Evolutionary conservation across 371 early-diverging fungal genomes (phyloP).

Genomic region (Fennellomyces sp.): DNA sequence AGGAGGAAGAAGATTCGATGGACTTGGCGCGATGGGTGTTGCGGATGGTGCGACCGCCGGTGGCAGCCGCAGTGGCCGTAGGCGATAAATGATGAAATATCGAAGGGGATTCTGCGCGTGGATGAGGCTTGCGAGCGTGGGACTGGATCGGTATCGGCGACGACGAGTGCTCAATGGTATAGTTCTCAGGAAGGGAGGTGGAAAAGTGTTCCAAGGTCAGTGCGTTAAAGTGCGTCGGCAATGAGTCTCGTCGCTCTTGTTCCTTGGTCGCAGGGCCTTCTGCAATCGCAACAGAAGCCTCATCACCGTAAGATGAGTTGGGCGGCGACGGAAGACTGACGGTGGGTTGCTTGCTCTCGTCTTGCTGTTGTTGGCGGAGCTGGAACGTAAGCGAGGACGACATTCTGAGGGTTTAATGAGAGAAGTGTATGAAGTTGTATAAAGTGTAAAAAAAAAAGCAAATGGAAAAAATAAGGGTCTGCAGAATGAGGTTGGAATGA

Average conservation of each 20-base stretch:
- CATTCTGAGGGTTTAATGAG: slow-evolving; percentile 23
- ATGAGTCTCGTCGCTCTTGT: slow-evolving; percentile 15
- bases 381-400: slow-evolving; percentile 49
- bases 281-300: slow-evolving; percentile 3
- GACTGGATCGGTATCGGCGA: slow-evolving; percentile 18
- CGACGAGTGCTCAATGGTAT: slow-evolving; percentile 28
- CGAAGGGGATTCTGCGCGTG: slow-evolving; percentile 12
- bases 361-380: slow-evolving; percentile 35
- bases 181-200: slow-evolving; percentile 29
- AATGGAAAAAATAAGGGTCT: not conserved
- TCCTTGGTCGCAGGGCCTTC: slow-evolving; percentile 1
- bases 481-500: not conserved
- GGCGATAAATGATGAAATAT: slow-evolving; percentile 2
- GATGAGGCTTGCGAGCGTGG: slow-evolving; percentile 1
- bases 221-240: slow-evolving; percentile 23
- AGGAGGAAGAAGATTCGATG: not conserved
- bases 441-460: not conserved
- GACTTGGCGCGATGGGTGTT: slow-evolving; percentile 1
- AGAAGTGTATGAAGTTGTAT: not conserved
- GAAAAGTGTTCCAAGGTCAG: slow-evolving; percentile 21
- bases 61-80: slow-evolving; percentile 19
- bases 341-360: slow-evolving; percentile 1
- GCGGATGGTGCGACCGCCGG: slow-evolving; percentile 23
- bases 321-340: slow-evolving; percentile 49
- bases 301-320: slow-evolving; percentile 52